phyloP scores from a whole-genome alignment of 768 basidiomycete species.

The Kwoniella pini region DNA sequence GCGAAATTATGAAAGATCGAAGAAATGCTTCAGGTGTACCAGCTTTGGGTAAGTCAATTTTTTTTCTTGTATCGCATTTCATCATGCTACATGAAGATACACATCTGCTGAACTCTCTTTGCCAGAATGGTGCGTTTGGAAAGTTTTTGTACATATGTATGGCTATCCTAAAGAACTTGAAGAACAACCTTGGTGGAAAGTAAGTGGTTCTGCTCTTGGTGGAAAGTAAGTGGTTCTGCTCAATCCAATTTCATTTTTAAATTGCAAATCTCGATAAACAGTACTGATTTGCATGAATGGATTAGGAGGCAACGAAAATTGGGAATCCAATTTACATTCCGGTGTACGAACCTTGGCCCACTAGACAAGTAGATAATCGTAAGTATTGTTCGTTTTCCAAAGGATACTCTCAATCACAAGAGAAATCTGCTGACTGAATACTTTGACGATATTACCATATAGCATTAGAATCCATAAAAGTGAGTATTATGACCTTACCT shows the following conservation, averaged over 20 bases:
- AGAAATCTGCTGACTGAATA: too few species aligned
- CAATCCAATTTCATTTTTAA: background rate
- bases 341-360: constrained; percentile 12
- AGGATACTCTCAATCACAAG: too few species aligned
- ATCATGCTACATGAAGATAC: too few species aligned
- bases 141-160: constrained; percentile 9
- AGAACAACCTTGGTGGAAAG: constrained; percentile 13
- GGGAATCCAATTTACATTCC: constrained; percentile 13
- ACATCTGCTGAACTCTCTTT: too few species aligned
- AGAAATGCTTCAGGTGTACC: constrained; percentile 14
- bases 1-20: constrained; percentile 11
- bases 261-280: background rate
- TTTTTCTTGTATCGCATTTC: too few species aligned
- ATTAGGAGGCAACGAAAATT: constrained; percentile 8
- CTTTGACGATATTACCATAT: too few species aligned
- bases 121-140: constrained; percentile 24
- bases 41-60: constrained; percentile 6
- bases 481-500: background rate
- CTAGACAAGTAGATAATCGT: constrained; percentile 12
- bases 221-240: too few species aligned
- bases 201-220: constrained; percentile 4
- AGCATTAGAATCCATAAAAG: constrained; percentile 10
- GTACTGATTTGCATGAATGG: background rate
- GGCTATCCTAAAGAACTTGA: constrained; percentile 7
- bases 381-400: too few species aligned